Evolutionary conservation across 805 yeast species (phyloP), one percentile per base, ranked within the genome.

Genomic region (Schwanniomyces polymorphus): DNA sequence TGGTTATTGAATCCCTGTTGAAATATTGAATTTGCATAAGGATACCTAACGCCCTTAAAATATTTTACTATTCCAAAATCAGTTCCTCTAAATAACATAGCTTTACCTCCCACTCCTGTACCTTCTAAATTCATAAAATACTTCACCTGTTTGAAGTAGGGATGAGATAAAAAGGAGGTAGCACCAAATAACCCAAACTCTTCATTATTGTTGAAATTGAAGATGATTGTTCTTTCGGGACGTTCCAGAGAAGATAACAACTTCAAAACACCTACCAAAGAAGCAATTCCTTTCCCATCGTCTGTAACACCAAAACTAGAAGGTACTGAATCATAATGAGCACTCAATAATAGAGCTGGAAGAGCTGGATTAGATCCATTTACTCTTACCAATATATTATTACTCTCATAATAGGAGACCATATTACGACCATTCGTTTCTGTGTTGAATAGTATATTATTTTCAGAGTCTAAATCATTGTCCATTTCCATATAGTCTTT

Each of bases 271-370:
- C 91, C 95, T 41, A 91, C 67, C 75, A 91, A 70, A 8, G 94
- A 78, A 1, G 91, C 96, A 49, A 89, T 75, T 7, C 97, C 97
- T 71, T 84, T 83, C 1, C 97, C 97, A 60, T 90, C 97, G 63
- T 91, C 97, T 2, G 97, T 91, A 1, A 94, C 82, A 27, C 97
- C 97, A 56, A 72, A 82, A 4, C 90, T 83, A 2, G 95, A 81
- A 17, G 97, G 95, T 7, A 91, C 97, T 7, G 92, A 82, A 67
- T 91, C 97, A 58, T 72, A 91, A 68, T 91, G 97, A 5, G 97
- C 91, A 55, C 94, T 85, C 3, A 91, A 61, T 37, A 91, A 66
- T 4, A 91, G 64, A 0, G 91, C 95, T 0, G 86, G 85, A 42
- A 86, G 65, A 0, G 67, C 55, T 0, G 76, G 68, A 44, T 85